A percentile compares a stretch with the other conserved stretches of the same genome.
Evolutionary conservation across 768 basidiomycete genomes (phyloP).

Genomic region (Pleurotus cornucopiae): DNA sequence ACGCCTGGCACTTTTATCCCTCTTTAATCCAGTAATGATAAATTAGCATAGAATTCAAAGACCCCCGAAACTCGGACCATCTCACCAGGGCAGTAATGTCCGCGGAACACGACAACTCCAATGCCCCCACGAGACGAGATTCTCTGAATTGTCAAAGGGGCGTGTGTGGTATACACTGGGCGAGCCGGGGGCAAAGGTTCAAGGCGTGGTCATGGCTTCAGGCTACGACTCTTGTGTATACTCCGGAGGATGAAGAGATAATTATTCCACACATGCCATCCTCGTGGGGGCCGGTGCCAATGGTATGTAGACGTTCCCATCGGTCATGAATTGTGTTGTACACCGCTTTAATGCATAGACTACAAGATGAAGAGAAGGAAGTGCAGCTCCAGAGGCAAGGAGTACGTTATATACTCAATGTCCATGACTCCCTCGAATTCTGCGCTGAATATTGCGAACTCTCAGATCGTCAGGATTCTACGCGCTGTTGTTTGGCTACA

Average conservation of each 20-base stretch:
- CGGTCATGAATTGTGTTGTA: not conserved
- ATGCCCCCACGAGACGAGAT: not conserved
- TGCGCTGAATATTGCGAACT: not conserved
- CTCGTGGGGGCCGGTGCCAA: not conserved
- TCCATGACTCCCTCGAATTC: not conserved
- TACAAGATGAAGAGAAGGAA: not conserved
- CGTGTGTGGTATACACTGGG: slow-evolving; percentile 1
- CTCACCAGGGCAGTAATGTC: not conserved
- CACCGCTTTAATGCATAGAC: not conserved
- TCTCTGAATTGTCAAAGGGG: not conserved
- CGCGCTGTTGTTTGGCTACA: not conserved
- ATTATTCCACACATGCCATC: not conserved
- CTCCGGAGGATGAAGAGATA: not conserved
- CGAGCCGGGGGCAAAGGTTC: not conserved
- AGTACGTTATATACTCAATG: not conserved
- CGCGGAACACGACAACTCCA: not conserved
- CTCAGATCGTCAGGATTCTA: not conserved
- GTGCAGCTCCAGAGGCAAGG: not conserved
- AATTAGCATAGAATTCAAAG: not conserved
- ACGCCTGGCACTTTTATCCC: no score
- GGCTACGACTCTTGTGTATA: not conserved
- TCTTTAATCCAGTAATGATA: no score
- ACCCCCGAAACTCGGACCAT: slow-evolving; percentile 1
- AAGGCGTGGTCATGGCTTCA: not conserved
- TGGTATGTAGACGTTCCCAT: not conserved